Evolutionary conservation across 768 basidiomycete species (phyloP).

Genomic region (Rhizopogon vulgaris): DNA sequence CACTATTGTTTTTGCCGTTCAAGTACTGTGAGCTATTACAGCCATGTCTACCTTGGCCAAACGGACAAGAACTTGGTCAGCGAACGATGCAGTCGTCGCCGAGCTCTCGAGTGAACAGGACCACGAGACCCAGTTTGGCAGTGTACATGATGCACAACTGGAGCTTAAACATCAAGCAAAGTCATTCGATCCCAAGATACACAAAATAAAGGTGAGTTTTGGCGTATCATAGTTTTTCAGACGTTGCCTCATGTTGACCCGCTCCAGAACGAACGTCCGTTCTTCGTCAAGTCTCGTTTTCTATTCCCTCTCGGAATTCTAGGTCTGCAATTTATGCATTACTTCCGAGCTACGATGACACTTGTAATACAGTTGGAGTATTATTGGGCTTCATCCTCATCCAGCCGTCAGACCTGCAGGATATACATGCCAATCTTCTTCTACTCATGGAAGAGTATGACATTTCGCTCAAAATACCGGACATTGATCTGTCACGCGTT

Average conservation of each 20-base stretch:
- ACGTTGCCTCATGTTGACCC: neutral
- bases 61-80: slow-evolving; percentile 25
- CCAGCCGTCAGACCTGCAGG: slow-evolving; percentile 59
- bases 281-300: slow-evolving; percentile 36
- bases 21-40: neutral
- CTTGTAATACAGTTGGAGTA: slow-evolving; percentile 46
- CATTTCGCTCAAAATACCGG: slow-evolving; percentile 54
- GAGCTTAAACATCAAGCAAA: slow-evolving; percentile 19
- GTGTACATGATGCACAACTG: slow-evolving; percentile 11
- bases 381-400: slow-evolving; percentile 60
- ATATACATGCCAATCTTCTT: slow-evolving; percentile 61
- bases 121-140: neutral
- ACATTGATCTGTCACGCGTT: slow-evolving; percentile 60
- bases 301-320: slow-evolving; percentile 71
- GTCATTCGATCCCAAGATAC: slow-evolving; percentile 18
- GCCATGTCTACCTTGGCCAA: slow-evolving; percentile 19
- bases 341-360: slow-evolving; percentile 3
- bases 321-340: slow-evolving; percentile 31
- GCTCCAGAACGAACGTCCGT: slow-evolving; percentile 9
- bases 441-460: slow-evolving; percentile 69
- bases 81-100: neutral
- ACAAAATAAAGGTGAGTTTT: slow-evolving; percentile 18
- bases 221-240: neutral
- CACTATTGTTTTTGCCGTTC: neutral
- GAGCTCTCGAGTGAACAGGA: slow-evolving; percentile 4